Conservation (phyloP, 257 asterid genomes). For the Capsicum rhomboideum region DNA sequence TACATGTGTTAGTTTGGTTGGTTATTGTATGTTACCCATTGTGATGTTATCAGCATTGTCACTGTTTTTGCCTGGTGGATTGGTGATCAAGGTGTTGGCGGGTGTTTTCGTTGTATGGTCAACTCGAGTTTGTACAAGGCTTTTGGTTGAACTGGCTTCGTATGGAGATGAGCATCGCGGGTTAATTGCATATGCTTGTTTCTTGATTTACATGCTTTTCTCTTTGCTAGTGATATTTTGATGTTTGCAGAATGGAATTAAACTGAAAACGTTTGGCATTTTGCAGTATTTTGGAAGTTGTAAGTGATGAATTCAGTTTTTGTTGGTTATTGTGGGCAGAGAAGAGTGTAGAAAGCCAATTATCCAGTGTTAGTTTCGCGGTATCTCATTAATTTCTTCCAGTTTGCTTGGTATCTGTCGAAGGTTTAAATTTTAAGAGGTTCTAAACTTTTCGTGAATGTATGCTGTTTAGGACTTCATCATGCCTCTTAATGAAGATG, state of each 20-base stretch:
- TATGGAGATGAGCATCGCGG: conserved; percentile 67
- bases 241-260: background rate
- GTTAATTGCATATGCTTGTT: conserved; percentile 53
- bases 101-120: conserved; percentile 60
- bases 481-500: no score
- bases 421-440: background rate
- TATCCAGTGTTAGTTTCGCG: background rate
- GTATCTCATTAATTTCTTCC: no score
- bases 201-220: conserved; percentile 55
- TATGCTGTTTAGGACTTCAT: no score
- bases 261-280: background rate
- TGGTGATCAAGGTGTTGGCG: conserved; percentile 41
- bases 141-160: conserved; percentile 63
- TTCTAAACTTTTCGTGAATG: background rate
- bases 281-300: no score
- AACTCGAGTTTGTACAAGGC: conserved; percentile 57
- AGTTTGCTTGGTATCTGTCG: background rate
- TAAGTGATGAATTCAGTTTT: no score
- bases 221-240: conserved; percentile 63
- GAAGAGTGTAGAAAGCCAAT: background rate
- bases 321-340: background rate
- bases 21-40: conserved; percentile 66
- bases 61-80: conserved; percentile 59
- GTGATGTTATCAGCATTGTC: conserved; percentile 55
- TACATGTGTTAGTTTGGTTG: conserved; percentile 59